These are phyloP conservation scores for Cyberlindnera americana DNA, from an alignment of 805 yeast species.

Conservation along the genomic window DNA sequence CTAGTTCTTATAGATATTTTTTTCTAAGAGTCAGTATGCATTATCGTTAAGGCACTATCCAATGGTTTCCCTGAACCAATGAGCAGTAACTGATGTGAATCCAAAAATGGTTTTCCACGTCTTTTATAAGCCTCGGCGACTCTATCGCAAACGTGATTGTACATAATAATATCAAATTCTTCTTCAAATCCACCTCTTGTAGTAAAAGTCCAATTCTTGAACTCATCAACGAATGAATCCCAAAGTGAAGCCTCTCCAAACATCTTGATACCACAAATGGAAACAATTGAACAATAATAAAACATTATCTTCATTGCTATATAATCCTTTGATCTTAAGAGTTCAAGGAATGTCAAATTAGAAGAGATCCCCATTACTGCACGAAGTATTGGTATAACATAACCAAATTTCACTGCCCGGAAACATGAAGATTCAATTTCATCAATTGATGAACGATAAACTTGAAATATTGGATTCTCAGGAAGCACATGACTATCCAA, in stretches of 20 bases:
- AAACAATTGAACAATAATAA: slow-evolving; percentile 19
- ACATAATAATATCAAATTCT: slow-evolving; percentile 16
- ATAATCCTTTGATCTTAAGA: slow-evolving; percentile 17
- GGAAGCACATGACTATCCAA: slow-evolving; percentile 5
- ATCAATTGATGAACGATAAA: slow-evolving; percentile 12
- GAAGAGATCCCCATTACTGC: slow-evolving; percentile 12
- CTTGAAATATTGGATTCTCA: background rate
- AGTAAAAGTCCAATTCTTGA: slow-evolving; percentile 4
- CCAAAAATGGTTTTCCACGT: slow-evolving; percentile 15
- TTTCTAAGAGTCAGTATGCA: too few species aligned
- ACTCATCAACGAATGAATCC: slow-evolving; percentile 21
- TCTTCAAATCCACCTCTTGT: slow-evolving; percentile 20
- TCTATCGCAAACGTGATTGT: slow-evolving; percentile 15
- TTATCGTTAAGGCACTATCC: too few species aligned
- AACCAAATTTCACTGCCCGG: slow-evolving; percentile 18
- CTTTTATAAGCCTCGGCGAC: slow-evolving; percentile 8
- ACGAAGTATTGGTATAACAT: slow-evolving; percentile 21
- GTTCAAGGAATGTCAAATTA: slow-evolving; percentile 7
- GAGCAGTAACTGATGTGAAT: slow-evolving; percentile 8
- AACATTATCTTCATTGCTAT: slow-evolving; percentile 23
- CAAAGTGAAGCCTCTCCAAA: slow-evolving; percentile 17
- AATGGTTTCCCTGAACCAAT: slow-evolving; percentile 15
- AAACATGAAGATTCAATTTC: slow-evolving; percentile 21
- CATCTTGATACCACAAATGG: slow-evolving; percentile 23
- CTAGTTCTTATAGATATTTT: too few species aligned